A percentile compares a stretch with the other conserved stretches of the same genome.
Conservation (phyloP, 176 grass and related monocot species). For the Aechmea fasciata region DNA sequence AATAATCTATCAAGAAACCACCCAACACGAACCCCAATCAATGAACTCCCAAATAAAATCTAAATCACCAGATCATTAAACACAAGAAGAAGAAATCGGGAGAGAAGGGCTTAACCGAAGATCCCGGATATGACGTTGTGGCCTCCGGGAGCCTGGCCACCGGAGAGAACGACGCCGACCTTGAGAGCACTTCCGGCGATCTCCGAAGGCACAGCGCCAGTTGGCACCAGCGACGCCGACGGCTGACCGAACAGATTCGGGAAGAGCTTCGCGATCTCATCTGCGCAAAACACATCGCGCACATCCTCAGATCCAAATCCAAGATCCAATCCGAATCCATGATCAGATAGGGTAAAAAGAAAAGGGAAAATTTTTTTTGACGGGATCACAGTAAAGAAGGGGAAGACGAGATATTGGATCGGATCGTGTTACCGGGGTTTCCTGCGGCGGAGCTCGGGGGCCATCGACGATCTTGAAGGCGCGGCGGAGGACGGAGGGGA, state of each 20-base stretch:
- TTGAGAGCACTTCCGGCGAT: conserved; percentile 33
- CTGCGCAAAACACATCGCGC: conserved; percentile 11
- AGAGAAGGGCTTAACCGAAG: conserved; percentile 44
- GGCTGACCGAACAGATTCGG: conserved; percentile 76
- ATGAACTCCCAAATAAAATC: neutral
- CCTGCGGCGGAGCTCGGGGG: conserved; percentile 59
- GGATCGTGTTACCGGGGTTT: conserved; percentile 35
- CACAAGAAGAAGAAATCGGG: neutral
- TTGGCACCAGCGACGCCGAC: conserved; percentile 48
- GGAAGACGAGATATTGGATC: neutral
- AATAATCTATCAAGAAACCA: conserved; percentile 44
- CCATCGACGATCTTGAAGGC: conserved; percentile 50
- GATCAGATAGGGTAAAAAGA: conserved; percentile 19
- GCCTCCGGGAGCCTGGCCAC: conserved; percentile 80
- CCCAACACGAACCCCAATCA: neutral
- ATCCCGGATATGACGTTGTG: conserved; percentile 99
- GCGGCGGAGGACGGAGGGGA: conserved; percentile 62
- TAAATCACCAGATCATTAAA: conserved; percentile 3
- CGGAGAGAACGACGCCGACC: conserved; percentile 85
- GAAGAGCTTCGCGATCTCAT: conserved; percentile 94
- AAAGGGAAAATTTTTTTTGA: neutral
- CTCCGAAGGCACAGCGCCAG: conserved; percentile 16
- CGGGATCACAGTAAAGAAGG: conserved; percentile 11
- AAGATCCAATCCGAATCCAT: neutral
- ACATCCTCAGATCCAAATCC: neutral